phyloP scores from a whole-genome alignment of 2,329 filamentous ascomycete species.

The Penicillium sp. region DNA sequence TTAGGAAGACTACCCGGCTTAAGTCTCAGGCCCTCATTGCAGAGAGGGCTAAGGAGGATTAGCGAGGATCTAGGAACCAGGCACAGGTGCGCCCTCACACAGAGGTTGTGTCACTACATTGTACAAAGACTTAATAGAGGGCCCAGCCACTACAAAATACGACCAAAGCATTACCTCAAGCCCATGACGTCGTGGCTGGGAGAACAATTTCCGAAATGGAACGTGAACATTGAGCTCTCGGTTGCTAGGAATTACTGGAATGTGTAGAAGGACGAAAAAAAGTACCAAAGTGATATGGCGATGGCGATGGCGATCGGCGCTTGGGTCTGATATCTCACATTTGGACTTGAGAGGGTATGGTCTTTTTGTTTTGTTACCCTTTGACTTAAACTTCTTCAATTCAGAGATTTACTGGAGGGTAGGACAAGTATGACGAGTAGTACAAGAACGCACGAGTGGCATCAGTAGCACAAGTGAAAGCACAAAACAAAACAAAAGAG shows the following conservation, averaged over 20 bases:
- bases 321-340: too few species aligned
- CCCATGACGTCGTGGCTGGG: neutral
- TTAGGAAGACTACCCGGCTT: neutral
- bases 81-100: neutral
- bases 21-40: too few species aligned
- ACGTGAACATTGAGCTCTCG: conserved; percentile 10
- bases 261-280: neutral
- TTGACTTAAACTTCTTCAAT: too few species aligned
- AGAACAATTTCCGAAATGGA: conserved; percentile 15
- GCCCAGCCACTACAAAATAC: neutral
- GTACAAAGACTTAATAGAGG: too few species aligned
- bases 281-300: too few species aligned
- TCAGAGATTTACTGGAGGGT: too few species aligned
- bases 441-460: too few species aligned
- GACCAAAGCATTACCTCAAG: too few species aligned
- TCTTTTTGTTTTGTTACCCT: too few species aligned
- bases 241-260: conserved; percentile 20
- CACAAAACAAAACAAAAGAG: neutral
- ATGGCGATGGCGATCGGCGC: neutral
- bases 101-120: too few species aligned
- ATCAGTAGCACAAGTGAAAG: neutral
- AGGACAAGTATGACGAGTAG: too few species aligned
- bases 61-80: neutral
- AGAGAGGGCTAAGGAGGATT: neutral
- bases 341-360: too few species aligned